A percentile compares a stretch with the other conserved stretches of the same genome.
Evolutionary conservation across 768 basidiomycete species (phyloP).

Genomic region (Lactarius sp.): DNA sequence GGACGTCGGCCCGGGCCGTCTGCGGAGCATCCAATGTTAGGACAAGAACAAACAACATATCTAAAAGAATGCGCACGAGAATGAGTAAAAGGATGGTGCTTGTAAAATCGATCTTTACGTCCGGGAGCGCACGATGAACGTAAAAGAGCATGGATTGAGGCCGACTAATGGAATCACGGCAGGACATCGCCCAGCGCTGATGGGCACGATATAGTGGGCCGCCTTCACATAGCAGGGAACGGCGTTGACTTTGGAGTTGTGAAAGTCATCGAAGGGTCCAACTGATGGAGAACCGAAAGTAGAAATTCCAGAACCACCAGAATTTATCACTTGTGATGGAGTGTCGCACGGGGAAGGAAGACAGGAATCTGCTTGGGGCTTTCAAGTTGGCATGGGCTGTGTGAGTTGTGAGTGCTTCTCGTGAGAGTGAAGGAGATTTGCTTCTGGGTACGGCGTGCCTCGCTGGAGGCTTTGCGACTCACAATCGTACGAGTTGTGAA

Average conservation of each 20-base stretch:
- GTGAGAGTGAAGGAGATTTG: constrained; percentile 1
- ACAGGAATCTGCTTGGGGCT: not conserved
- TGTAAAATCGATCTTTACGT: constrained; percentile 11
- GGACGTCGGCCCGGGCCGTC: not conserved
- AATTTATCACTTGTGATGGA: not conserved
- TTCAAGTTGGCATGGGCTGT: not conserved
- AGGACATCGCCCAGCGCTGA: constrained; percentile 3
- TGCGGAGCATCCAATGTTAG: not conserved
- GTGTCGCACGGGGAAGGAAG: not conserved
- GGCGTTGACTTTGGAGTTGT: not conserved
- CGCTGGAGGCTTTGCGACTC: not conserved
- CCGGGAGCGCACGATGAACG: constrained; percentile 25
- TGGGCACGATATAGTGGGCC: not conserved
- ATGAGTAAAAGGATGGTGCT: not conserved
- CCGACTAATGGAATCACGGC: constrained; percentile 11
- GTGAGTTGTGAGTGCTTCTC: not conserved
- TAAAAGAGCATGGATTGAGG: constrained; percentile 27
- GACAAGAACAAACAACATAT: not conserved
- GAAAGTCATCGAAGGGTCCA: not conserved
- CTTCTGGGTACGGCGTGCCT: not conserved
- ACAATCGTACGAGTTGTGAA: not conserved
- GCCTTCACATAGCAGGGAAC: constrained; percentile 7
- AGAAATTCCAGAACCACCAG: not conserved
- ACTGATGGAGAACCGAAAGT: constrained; percentile 1
- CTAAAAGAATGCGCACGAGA: constrained; percentile 10